phyloP scores from a whole-genome alignment of 2,329 filamentous ascomycete genomes.

The Lachnellula willkommii region DNA sequence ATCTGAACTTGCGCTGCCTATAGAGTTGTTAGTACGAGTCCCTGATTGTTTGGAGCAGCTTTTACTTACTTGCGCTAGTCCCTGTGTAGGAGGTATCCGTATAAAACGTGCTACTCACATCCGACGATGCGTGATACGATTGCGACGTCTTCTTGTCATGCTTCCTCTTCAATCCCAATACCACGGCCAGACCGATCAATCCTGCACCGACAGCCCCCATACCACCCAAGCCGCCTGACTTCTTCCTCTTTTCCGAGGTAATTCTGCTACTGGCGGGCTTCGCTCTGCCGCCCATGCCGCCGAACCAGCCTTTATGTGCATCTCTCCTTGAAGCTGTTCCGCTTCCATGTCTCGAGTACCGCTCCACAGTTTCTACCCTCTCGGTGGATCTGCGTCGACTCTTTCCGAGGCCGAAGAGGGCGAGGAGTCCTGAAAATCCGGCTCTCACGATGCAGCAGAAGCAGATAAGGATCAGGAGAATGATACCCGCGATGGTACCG shows the following conservation, averaged over 20 bases:
- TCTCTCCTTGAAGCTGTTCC: slow-evolving; percentile 22
- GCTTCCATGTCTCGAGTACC: slow-evolving; percentile 48
- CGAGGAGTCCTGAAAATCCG: no score
- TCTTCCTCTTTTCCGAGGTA: slow-evolving; percentile 44
- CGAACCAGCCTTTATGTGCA: slow-evolving; percentile 50
- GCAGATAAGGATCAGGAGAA: slow-evolving; percentile 64
- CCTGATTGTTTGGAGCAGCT: not conserved
- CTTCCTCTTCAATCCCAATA: slow-evolving; percentile 30
- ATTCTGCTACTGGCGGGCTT: slow-evolving; percentile 34
- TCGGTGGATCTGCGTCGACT: slow-evolving; percentile 41
- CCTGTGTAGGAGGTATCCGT: slow-evolving; percentile 29
- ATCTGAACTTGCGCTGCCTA: slow-evolving; percentile 30
- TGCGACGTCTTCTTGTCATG: slow-evolving; percentile 20
- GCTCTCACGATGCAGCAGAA: slow-evolving; percentile 66
- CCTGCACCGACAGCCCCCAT: slow-evolving; percentile 41
- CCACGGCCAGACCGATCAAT: slow-evolving; percentile 25
- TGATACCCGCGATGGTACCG: slow-evolving; percentile 61
- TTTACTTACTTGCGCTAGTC: slow-evolving; percentile 30
- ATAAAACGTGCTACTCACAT: slow-evolving; percentile 29
- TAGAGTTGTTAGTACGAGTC: slow-evolving; percentile 13
- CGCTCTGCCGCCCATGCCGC: slow-evolving; percentile 40
- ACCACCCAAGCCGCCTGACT: slow-evolving; percentile 45
- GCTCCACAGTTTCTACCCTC: slow-evolving; percentile 58
- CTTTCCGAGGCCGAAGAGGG: slow-evolving; percentile 53
- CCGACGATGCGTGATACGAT: slow-evolving; percentile 10